Base-by-base conservation (phyloP, 1,139 yeast species). In the Geotrichum histeridarum region DNA sequence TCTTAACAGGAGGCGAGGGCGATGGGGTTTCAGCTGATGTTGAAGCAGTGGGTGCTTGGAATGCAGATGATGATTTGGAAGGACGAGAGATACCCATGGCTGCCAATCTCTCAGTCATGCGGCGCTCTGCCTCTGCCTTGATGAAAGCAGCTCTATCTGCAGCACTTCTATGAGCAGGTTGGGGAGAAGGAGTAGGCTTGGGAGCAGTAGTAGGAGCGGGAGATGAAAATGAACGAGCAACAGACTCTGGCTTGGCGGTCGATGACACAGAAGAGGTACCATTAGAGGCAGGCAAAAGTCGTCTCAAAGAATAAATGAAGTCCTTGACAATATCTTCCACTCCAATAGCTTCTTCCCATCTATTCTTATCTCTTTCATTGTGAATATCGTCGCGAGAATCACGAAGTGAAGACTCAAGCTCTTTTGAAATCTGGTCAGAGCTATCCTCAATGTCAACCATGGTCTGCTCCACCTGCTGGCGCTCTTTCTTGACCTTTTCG, bases 311-410 rank as follows among this genome's bases (percentile, higher is more conserved):
- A 51, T 73, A 73, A 58, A 93, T 82, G 60, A 93, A 83, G 22
- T 75, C 76, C 56, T 78, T 78, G 41, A 90, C 94, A 49, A 81
- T 78, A 27, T 81, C 79, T 63, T 80, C 83, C 22, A 90, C 82
- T 30, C 94, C 96, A 56, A 83, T 74, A 12, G 96, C 98, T 51
- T 82, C 79, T 61, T 88, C 96, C 94, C 95, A 93, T 64, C 86
- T 84, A 30, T 81, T 77, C 44, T 79, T 77, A 8, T 85, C 87
- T 36, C 81, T 74, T 57, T 80, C 81, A 45, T 75, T 75, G 54
- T 56, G 67, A 42, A 60, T 63, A 56, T 64, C 77, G 52, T 57
- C 74, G 60, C 61, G 59, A 22, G 65, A 57, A 53, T 69, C 72
- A 11, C 71, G 62, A 48, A 74, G 60, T 35, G 70, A 64, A n/a